phyloP scores from a whole-genome alignment of 1,284 basidiomycete species.

The Fistulinella cinereoalba region DNA sequence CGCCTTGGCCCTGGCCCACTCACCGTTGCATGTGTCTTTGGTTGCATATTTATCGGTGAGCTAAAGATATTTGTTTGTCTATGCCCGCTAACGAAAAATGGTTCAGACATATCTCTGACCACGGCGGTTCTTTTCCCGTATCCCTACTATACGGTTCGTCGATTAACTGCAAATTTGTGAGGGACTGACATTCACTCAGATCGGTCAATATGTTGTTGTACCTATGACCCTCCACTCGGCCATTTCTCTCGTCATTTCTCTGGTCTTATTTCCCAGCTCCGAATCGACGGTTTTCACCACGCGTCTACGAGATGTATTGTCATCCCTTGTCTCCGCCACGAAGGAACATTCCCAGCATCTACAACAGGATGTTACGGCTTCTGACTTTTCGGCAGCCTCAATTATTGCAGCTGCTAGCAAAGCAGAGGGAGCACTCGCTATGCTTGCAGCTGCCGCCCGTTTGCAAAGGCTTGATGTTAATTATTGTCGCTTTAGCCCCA shows the following conservation, averaged over 20 bases:
- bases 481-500: slow-evolving; percentile 61
- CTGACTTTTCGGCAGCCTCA: slow-evolving; percentile 43
- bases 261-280: slow-evolving; percentile 64
- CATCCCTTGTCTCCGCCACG: slow-evolving; percentile 49
- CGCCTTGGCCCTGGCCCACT: slow-evolving; percentile 66
- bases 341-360: slow-evolving; percentile 50
- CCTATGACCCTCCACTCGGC: slow-evolving; percentile 64
- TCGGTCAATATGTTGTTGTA: slow-evolving; percentile 53
- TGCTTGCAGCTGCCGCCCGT: slow-evolving; percentile 52
- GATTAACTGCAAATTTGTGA: neutral
- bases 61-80: neutral
- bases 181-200: slow-evolving; percentile 24
- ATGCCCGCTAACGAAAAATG: neutral
- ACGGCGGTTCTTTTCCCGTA: slow-evolving; percentile 65
- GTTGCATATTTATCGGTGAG: slow-evolving; percentile 54
- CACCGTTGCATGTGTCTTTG: slow-evolving; percentile 56
- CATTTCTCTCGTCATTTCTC: slow-evolving; percentile 51
- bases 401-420: slow-evolving; percentile 41
- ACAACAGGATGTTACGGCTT: slow-evolving; percentile 42
- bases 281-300: slow-evolving; percentile 62
- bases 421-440: slow-evolving; percentile 55
- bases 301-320: slow-evolving; percentile 50
- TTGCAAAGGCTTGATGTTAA: slow-evolving; percentile 63
- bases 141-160: slow-evolving; percentile 53
- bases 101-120: slow-evolving; percentile 57